Evolutionary conservation across 371 early-diverging fungal species (phyloP).

Genomic region (Circinella umbellata): DNA sequence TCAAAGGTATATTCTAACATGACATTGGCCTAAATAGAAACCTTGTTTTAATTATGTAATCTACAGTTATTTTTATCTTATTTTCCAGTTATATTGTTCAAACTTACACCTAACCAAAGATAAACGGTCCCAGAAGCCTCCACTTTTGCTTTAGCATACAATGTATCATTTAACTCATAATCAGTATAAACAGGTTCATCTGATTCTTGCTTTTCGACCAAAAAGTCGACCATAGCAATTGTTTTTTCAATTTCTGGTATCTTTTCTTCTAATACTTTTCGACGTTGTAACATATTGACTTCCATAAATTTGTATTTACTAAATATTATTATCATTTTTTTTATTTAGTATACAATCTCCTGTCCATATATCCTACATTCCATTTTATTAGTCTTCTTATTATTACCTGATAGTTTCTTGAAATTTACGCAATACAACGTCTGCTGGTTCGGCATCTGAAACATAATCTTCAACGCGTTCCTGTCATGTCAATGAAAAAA

Average conservation of each 20-base stretch:
- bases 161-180: slow-evolving; percentile 94
- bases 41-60: too few species aligned
- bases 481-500: slow-evolving; percentile 40
- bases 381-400: neutral
- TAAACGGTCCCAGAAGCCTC: slow-evolving; percentile 80
- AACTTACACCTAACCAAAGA: slow-evolving; percentile 93
- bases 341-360: too few species aligned
- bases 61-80: too few species aligned
- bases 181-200: slow-evolving; percentile 81
- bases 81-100: too few species aligned
- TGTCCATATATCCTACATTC: neutral
- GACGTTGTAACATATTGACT: slow-evolving; percentile 81
- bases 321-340: neutral
- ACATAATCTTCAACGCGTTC: slow-evolving; percentile 91
- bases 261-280: slow-evolving; percentile 84
- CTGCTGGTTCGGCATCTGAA: slow-evolving; percentile 70
- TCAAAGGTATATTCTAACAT: slow-evolving; percentile 94
- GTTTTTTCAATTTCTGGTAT: slow-evolving; percentile 97
- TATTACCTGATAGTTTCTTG: slow-evolving; percentile 87
- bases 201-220: slow-evolving; percentile 66
- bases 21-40: slow-evolving; percentile 80
- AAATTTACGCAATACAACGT: slow-evolving; percentile 87
- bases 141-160: slow-evolving; percentile 87
- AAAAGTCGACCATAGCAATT: slow-evolving; percentile 81
- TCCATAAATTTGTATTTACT: slow-evolving; percentile 99